Evolutionary conservation across 768 basidiomycete species (phyloP), one percentile per base, ranked within the genome.

Genomic region (Dacryopinax spathularia): DNA sequence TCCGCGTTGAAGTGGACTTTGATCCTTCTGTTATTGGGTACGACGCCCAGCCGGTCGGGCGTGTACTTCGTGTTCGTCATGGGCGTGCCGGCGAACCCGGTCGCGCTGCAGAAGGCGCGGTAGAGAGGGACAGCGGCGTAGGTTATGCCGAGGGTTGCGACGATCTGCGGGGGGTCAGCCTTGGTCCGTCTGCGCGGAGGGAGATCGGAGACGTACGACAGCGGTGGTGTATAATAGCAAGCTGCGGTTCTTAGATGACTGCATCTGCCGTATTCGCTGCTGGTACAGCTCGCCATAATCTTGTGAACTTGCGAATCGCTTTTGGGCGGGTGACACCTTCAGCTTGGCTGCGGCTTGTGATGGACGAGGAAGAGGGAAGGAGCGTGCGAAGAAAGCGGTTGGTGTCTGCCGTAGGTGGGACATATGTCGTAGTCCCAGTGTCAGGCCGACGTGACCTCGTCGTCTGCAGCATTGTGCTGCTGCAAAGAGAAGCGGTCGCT

Each of bases 121-220:
- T 99, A 99, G 16, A 97, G 79, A 0, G 96, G 96, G 0, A 98
- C 95, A 35, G 95, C 90, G 12, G 96, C 96, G 72, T 99, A 99
- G n/a, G 93, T 88, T 27, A 87, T 80, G 16, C 95, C 95, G 2
- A 89, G 75, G 1, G 84, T 87, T 31, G 86, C 69, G 31, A 96
- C 75, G 56, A 95, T 84, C 92, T 95, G 66, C 12, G 35, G 20
- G 22, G 9, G 48, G 56, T 69, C 64, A 44, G 59, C 56, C 48
- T 22, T 60, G 20, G 29, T 13, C n/a, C n/a, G 16, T 59, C 16
- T 34, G 13, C 36, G 63, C 18, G 25, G 39, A 39, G 1, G 20
- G 25, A 39, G 25, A 5, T 22, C 39, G 18, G 27, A 56, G 41
- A 77, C 88, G 63, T 77, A 92, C 88, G 62, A 87, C 84, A 1